phyloP scores from a whole-genome alignment of 2,329 filamentous ascomycete species.

The Esteya vermicola region DNA sequence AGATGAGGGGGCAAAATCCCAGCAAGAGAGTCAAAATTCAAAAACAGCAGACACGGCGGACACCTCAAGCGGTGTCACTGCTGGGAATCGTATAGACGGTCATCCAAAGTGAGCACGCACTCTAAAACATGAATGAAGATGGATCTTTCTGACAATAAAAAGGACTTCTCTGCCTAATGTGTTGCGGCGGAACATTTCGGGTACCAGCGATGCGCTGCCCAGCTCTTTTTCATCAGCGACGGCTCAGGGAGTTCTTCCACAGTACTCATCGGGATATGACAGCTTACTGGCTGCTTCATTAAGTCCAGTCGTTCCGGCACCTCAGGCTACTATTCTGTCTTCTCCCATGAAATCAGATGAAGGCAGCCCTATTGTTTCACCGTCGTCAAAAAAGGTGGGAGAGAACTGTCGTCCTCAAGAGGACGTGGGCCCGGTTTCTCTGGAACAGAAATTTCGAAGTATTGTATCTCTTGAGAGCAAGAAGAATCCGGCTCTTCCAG shows the following conservation, averaged over 20 bases:
- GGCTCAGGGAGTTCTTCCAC: conserved; percentile 31
- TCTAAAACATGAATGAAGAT: neutral
- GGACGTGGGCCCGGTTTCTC: conserved; percentile 13
- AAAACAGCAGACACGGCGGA: neutral
- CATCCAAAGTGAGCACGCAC: neutral
- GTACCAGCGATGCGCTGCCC: conserved; percentile 18
- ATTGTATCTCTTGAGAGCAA: conserved; percentile 7
- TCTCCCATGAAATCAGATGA: conserved; percentile 10
- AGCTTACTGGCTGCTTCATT: conserved; percentile 8
- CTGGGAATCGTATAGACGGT: neutral
- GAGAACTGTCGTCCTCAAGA: conserved; percentile 28
- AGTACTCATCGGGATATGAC: conserved; percentile 9
- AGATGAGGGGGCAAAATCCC: neutral
- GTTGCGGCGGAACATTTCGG: conserved; percentile 32
- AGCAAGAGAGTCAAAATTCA: neutral
- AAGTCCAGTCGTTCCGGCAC: conserved; percentile 4
- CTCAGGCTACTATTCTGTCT: conserved; percentile 7
- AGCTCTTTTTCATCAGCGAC: conserved; percentile 36
- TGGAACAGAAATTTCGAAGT: conserved; percentile 16
- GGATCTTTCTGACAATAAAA: conserved; percentile 13
- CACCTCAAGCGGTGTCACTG: too few species aligned
- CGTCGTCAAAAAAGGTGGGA: conserved; percentile 19
- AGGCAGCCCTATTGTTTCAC: conserved; percentile 8
- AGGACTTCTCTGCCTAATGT: conserved; percentile 32
- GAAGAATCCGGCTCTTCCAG: conserved; percentile 5